phyloP scores from a whole-genome alignment of 306 rosid species.

The barrel medic (Medicago truncatula) region DNA sequence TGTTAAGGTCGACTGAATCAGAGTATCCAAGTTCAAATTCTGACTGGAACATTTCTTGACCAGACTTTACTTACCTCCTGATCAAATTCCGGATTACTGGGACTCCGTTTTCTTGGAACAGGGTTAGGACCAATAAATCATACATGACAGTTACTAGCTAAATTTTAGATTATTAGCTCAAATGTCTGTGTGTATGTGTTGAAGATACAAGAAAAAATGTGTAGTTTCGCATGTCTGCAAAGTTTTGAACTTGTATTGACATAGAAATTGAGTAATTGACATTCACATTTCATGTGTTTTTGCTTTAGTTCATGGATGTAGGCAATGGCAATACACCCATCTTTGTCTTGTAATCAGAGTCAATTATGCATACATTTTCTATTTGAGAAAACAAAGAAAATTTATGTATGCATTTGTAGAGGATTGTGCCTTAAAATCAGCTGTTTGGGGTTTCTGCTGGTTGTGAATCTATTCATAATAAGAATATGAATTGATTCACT shows the following conservation, averaged over 20 bases:
- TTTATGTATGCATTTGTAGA: slow-evolving; percentile 16
- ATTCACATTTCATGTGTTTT: slow-evolving; percentile 24
- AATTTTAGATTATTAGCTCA: background rate
- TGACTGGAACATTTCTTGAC: background rate
- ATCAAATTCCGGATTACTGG: background rate
- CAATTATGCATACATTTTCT: slow-evolving; percentile 12
- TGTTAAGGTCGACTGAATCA: background rate
- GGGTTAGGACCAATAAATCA: background rate
- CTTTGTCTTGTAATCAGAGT: slow-evolving; percentile 5
- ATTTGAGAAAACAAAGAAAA: slow-evolving; percentile 1
- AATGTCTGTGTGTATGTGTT: background rate
- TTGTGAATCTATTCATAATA: no score
- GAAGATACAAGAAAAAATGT: background rate
- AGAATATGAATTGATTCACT: no score
- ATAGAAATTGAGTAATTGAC: background rate
- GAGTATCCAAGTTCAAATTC: background rate
- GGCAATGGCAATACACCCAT: background rate
- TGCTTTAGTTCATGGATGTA: slow-evolving; percentile 13
- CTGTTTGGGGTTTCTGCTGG: no score
- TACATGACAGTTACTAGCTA: background rate
- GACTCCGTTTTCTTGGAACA: background rate
- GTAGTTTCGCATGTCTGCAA: background rate
- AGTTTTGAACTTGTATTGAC: slow-evolving; percentile 1
- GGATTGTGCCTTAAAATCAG: no score
- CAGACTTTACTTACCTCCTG: background rate